Base-by-base conservation (phyloP, 2,329 filamentous ascomycete species). In the Chrysosporium keratinophilum region DNA sequence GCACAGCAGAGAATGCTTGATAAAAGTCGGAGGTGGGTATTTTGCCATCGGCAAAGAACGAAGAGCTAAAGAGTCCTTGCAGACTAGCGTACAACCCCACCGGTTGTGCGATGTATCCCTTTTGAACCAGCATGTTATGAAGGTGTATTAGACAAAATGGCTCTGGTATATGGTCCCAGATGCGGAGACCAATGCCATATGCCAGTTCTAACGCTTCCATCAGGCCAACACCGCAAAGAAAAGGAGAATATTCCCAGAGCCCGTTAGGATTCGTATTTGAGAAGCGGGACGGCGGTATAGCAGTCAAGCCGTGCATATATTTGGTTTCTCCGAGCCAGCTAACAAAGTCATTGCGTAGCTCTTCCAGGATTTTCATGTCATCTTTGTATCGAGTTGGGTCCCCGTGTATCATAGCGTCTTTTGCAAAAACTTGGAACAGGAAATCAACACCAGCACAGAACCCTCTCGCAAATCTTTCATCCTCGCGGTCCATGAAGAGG, bases 241-340 rank as follows among this genome's bases (percentile, higher is more conserved):
- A 77, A 0, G 75, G 76, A 2, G 72, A 78, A 52, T 74, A 75
- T 15, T 74, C 69, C 69, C 71, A 77, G 0, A 41, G 39, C n/a
- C 39, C 39, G 46, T 77, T 76, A 0, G 67, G 5, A 55, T 73
- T 67, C 1, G 65, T 66, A 12, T 62, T 60, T 0, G 68, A 61
- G 57, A 78, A 77, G 0, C 70, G 69, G 1, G 74, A 76, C 2
- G 66, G 66, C 0, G 70, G 66, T 33, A 74, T 70, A 0, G 49
- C 62, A 4, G n/a, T 58, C 39, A 70, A 59, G n/a, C 66, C 67
- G 52, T 61, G 19, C 61, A 56, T 64, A 52, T 69, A 70, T 52
- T 65, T 70, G 3, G 65, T 64, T 57, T 68, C 67, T 14, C 69
- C 72, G 10, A 72, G 64, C 63, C 63, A 71, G 54, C 69, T 57